Base-by-base conservation (phyloP, 306 rosid species). In the Hippophae tibetana region DNA sequence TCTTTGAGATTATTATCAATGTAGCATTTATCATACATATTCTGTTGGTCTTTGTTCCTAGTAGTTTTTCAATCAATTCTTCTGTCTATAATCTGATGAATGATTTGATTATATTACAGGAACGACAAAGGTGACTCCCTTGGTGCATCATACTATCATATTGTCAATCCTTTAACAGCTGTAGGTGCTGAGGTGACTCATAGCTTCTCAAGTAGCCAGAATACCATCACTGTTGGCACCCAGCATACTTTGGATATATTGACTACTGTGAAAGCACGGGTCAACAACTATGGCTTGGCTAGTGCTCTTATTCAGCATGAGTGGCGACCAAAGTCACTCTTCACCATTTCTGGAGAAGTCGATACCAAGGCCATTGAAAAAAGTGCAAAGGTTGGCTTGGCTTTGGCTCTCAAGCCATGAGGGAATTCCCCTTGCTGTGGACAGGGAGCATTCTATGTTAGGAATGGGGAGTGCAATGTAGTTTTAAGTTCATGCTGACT, bases 271-370 rank as follows among this genome's bases (percentile, higher is more conserved):
- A 89, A 89, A 69, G 88, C 84, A 27, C 84, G 95, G 0, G 74
- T 82, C 54, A 89, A 86, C 87, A 82, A 89, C 72, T 45, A 46
- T 1, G 97, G 97, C 59, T 80, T 67, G 76, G 89, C 76, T 31
- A 86, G 52, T 8, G 95, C 95, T 46, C 95, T 89, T 48, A 75
- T 89, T 72, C 97, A 89, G 88, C 95, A 89, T 0, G 89, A 89
- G 77, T 89, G 97, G 97, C 97, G 97, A 18, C 89, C 97, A 56
- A 89, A 73, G 10, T 89, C 97, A n/a, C 73, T 80, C 61, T 75
- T 89, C 83, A 86, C 97, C 60, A 38, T 89, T 69, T 86, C 95
- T n/a, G 97, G 93, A 14, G 97, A 89, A 80, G 93, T 89, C 25
- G 97, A 89, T 76, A 79, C 95, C 9, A 80, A 76, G 79, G 85